Percentiles rank a stretch among this genome's conserved stretches.
phyloP scores from a whole-genome alignment of 331 rosid genomes.

The Arachis monticola region DNA sequence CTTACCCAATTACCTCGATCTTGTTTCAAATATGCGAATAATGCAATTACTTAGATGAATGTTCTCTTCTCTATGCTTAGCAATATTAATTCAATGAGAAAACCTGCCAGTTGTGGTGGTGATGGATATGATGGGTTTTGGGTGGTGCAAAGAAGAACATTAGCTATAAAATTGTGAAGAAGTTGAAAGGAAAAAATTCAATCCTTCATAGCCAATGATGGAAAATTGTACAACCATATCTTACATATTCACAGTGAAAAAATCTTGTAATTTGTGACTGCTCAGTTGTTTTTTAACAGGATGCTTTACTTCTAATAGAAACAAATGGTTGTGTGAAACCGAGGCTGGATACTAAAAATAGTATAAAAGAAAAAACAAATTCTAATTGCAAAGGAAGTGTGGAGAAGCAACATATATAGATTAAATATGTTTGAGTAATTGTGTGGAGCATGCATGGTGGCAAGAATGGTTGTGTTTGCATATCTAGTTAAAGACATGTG shows the following conservation, averaged over 20 bases:
- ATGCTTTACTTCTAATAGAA: not conserved
- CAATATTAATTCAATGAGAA: too few species aligned
- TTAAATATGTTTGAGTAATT: too few species aligned
- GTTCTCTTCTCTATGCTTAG: not conserved
- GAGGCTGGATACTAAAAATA: not conserved
- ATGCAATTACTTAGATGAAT: too few species aligned
- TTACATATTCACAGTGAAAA: not conserved
- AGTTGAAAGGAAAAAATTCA: conserved; percentile 10
- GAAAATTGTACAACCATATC: conserved; percentile 30
- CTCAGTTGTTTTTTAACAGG: conserved; percentile 31
- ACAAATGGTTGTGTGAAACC: not conserved
- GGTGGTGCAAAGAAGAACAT: not conserved
- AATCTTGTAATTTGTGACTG: conserved; percentile 24
- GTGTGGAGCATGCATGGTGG: too few species aligned
- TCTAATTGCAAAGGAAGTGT: not conserved
- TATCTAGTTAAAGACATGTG: too few species aligned
- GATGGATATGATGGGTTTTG: not conserved
- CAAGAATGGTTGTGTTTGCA: too few species aligned
- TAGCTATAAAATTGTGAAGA: not conserved
- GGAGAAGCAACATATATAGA: too few species aligned
- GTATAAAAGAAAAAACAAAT: not conserved
- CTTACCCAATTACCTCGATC: not conserved
- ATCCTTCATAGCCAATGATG: conserved; percentile 40
- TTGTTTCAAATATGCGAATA: not conserved
- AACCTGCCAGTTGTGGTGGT: not conserved